Evolutionary conservation across 2,329 filamentous ascomycete species (phyloP).

Genomic region (Sporothrix mexicana): DNA sequence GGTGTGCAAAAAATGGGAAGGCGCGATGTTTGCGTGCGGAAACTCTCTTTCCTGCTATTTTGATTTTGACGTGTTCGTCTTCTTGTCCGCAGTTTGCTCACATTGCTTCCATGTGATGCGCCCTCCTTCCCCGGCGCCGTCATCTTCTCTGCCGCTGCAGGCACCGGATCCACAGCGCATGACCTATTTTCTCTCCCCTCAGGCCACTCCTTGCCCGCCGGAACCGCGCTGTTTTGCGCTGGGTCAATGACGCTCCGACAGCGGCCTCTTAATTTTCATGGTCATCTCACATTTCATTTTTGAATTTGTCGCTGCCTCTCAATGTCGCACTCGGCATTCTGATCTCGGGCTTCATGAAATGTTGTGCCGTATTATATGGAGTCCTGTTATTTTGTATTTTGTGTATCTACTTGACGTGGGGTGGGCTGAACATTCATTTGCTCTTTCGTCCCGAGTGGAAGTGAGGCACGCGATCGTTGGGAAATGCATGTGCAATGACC

Average conservation of each 20-base stretch:
- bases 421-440: background rate
- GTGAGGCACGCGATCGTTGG: background rate
- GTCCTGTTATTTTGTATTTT: background rate
- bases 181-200: background rate
- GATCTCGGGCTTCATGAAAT: background rate
- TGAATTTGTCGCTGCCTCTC: background rate
- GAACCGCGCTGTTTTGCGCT: slow-evolving; percentile 6
- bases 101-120: background rate
- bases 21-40: background rate
- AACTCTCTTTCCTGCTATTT: background rate
- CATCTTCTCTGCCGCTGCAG: slow-evolving; percentile 2
- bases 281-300: background rate
- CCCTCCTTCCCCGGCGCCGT: background rate
- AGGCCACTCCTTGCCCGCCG: background rate
- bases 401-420: background rate
- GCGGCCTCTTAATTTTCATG: slow-evolving; percentile 16
- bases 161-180: background rate
- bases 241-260: slow-evolving; percentile 19
- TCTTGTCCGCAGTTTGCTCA: too few species aligned
- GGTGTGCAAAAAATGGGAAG: background rate
- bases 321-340: background rate
- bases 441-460: background rate
- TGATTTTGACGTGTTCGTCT: background rate
- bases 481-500: too few species aligned
- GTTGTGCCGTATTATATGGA: slow-evolving; percentile 16